phyloP scores from a whole-genome alignment of 169 alveolate species.

The Babesia ovis region DNA sequence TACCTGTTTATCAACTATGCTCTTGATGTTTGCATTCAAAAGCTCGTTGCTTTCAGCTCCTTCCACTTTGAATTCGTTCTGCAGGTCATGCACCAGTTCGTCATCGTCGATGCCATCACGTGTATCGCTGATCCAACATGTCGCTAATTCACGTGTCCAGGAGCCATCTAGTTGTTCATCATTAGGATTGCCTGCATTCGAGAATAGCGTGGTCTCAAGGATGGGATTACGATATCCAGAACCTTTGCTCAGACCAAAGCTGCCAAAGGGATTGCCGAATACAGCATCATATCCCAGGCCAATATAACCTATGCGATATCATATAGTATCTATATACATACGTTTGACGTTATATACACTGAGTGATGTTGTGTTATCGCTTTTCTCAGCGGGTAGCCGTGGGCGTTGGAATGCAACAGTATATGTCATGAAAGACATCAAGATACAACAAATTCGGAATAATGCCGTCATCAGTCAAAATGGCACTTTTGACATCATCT shows the following conservation, averaged over 20 bases:
- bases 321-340: not conserved
- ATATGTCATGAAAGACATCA: not conserved
- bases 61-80: constrained; percentile 53
- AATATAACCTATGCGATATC: constrained; percentile 30
- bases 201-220: constrained; percentile 10
- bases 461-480: not conserved
- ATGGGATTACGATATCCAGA: constrained; percentile 53
- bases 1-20: not conserved
- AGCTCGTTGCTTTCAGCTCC: constrained; percentile 45
- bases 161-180: not conserved
- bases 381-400: not conserved
- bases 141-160: constrained; percentile 20
- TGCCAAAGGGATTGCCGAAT: constrained; percentile 64
- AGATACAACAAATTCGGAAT: not conserved
- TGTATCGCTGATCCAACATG: constrained; percentile 34
- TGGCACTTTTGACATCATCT: not conserved
- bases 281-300: constrained; percentile 65
- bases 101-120: constrained; percentile 25
- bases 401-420: not conserved
- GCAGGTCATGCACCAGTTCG: constrained; percentile 49
- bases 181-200: not conserved
- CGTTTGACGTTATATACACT: not conserved
- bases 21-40: constrained; percentile 32
- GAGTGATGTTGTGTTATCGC: not conserved
- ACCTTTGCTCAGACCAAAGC: constrained; percentile 18